Evolutionary conservation across 1,284 basidiomycete genomes (phyloP), one percentile per base, ranked within the genome.

Genomic region (Schizopora paradoxa): DNA sequence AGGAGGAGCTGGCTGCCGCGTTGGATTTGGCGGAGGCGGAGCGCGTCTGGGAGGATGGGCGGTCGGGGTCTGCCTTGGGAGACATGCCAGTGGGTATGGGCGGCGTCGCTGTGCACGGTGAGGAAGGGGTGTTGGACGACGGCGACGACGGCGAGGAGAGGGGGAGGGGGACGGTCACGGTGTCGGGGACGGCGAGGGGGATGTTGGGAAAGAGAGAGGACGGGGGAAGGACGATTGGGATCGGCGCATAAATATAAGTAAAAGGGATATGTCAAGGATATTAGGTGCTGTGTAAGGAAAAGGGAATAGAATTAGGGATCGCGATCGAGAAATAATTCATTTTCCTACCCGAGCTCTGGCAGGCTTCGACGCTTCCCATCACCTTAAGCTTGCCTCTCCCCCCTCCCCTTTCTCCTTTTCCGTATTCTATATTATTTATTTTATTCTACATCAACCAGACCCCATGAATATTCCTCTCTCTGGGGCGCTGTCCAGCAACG

Each of bases 21-120:
- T n/a, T n/a, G n/a, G n/a, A n/a, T n/a, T n/a, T n/a, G n/a, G 70
- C 61, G 1, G 71, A 60, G 40, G 66, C 64, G 59, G 75, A 65
- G 35, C 54, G 23, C 54, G 54, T 46, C 48, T 51, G 42, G 44
- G 51, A 35, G 52, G 51, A 21, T 54, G 34, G 25, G 57, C 51
- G 43, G 52, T 29, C 49, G 26, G 56, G 44, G 41, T 45, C 56
- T 42, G 52, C 43, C 40, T 46, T 51, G 21, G 78, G 75, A 28
- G 81, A 76, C 81, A 82, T 80, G 54, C 51, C 53, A 41, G 39
- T 32, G 33, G 52, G 48, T 23, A 31, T 45, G 45, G 36, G 49
- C 32, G 48, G 34, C 46, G 41, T 37, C 35, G 45, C 31, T 37
- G 53, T 44, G 47, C 53, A 42, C 44, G 51, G 48, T 52, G 54